Percentiles rank a stretch among this genome's conserved stretches.
Conservation (phyloP, 257 asterid species). For the Paraleonurus japonicus region DNA sequence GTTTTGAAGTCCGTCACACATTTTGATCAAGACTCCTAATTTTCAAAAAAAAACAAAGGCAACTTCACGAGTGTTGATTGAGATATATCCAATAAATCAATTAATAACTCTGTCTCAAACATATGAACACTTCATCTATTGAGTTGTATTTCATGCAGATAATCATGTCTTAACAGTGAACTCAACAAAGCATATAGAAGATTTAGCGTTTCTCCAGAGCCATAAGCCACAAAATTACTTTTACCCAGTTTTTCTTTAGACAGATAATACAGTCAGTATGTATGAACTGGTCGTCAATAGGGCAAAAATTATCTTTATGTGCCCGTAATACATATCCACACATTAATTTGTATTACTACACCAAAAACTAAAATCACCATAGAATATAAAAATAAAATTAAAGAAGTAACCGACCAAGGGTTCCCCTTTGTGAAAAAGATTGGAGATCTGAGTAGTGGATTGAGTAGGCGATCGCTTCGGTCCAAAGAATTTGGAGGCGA, state of each 20-base stretch:
- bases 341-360: background rate
- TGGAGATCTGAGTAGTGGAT: conserved; percentile 83
- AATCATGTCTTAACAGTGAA: conserved; percentile 4
- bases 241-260: background rate
- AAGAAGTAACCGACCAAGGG: conserved; percentile 49
- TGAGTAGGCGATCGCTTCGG: conserved; percentile 63
- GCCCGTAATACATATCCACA: background rate
- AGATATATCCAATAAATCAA: background rate
- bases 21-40: background rate
- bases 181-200: conserved; percentile 5
- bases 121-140: background rate
- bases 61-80: background rate
- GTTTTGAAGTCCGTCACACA: background rate
- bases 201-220: conserved; percentile 3
- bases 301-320: background rate
- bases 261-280: background rate
- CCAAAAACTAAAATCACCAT: background rate
- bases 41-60: background rate
- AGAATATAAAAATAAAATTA: background rate
- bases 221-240: background rate
- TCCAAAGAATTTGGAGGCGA: conserved; percentile 84
- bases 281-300: background rate
- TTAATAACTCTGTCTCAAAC: background rate
- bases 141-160: conserved; percentile 13
- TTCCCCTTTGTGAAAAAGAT: conserved; percentile 85